Evolutionary conservation across 75 land plant genomes (phyloP), one percentile per base, ranked within the genome.

Genomic region (Sequoiadendron giganteum): DNA sequence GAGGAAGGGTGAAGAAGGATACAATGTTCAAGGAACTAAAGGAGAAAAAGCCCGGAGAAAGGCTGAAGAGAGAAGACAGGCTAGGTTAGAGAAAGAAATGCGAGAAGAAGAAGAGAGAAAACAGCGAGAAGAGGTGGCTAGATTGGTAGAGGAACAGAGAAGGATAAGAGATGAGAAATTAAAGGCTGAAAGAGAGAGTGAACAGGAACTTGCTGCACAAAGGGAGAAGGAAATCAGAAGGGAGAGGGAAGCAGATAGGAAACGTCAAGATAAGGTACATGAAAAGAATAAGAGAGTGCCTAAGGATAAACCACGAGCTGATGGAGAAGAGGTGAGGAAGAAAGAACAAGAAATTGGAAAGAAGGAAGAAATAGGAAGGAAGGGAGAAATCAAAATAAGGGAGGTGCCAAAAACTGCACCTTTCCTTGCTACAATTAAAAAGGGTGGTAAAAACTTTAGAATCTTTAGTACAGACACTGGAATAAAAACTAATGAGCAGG

Each of bases 41-140:
- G 92, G 93, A 25, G 98, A 94, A 87, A 97, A 96, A 78, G 99
- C 99, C 10, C 90, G 97, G 48, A 92, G 97, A 85, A 97, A 96
- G 88, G 99, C 99, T 40, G 96, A 97, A 79, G 99, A 97, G 94
- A 96, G 92, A 90, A 92, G 97, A 85, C 97, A 92, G 83, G 99
- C 99, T 73, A 92, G 96, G 82, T 80, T 97, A 87, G 99, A 96
- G 86, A 96, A 90, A 87, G 99, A 97, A 88, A 92, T 93, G 85
- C 83, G 92, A 90, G 99, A 97, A 84, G 99, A 94, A 73, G 99
- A 97, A 86, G 99, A 97, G 87, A 93, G 96, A 75, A 95, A 95
- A 85, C 97, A 97, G 86, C 90, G 99, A 75, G 99, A 97, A 87
- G 99, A 97, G 90, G 97, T 97, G 56, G 97, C 97, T 15, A 92